phyloP scores from a whole-genome alignment of 2,329 filamentous ascomycete genomes.

The Chaetothyriales sp. region DNA sequence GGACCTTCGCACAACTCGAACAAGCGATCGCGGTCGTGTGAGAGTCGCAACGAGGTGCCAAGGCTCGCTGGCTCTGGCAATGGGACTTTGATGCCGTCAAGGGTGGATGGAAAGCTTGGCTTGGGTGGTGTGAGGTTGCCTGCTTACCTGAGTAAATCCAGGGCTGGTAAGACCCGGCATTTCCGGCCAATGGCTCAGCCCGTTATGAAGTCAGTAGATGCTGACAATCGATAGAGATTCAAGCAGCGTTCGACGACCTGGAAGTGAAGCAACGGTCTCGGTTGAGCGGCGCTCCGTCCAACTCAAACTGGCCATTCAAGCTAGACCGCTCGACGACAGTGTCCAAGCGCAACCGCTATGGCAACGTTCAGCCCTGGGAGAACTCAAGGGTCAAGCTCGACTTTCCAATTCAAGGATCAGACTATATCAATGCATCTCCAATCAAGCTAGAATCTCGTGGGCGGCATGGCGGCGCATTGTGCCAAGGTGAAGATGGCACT shows the following conservation, averaged over 20 bases:
- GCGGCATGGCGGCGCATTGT: conserved; percentile 21
- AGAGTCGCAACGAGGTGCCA: conserved; percentile 2
- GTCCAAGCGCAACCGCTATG: conserved; percentile 63
- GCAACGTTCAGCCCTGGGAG: conserved; percentile 80
- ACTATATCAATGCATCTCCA: conserved; percentile 74
- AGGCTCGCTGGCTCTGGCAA: conserved; percentile 5
- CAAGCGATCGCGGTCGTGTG: conserved; percentile 15
- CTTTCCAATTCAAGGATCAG: conserved; percentile 58
- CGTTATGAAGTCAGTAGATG: conserved; percentile 2
- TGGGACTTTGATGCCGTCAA: conserved; percentile 2
- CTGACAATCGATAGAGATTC: conserved; percentile 35
- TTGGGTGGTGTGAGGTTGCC: conserved; percentile 12
- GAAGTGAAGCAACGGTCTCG: conserved; percentile 47
- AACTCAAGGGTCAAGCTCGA: conserved; percentile 70
- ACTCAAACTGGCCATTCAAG: conserved; percentile 41
- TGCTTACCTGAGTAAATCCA: conserved; percentile 15
- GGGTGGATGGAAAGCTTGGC: conserved; percentile 2
- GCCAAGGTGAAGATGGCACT: background rate
- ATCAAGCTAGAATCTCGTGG: conserved; percentile 43
- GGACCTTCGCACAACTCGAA: conserved; percentile 9
- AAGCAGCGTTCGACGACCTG: conserved; percentile 47
- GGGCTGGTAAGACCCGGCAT: conserved; percentile 11
- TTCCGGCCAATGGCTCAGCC: background rate
- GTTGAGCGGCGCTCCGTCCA: conserved; percentile 33
- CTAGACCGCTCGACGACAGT: conserved; percentile 45